Conservation (phyloP, 306 rosid genomes). For the Macrotyloma uniflorum region DNA sequence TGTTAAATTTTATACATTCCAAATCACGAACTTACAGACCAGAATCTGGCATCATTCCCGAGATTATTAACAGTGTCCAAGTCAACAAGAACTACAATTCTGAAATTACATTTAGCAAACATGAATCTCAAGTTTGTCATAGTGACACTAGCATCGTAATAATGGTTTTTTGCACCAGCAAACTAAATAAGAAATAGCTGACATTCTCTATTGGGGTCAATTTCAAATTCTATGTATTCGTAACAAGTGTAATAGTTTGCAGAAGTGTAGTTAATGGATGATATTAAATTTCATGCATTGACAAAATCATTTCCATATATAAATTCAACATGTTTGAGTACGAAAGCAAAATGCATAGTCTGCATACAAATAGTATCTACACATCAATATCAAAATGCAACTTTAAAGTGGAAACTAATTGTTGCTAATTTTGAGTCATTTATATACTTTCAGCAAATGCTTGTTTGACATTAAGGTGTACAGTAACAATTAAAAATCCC, state of each 20-base stretch:
- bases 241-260: background rate
- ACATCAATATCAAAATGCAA: slow-evolving; percentile 16
- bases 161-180: background rate
- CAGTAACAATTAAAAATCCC: slow-evolving; percentile 43
- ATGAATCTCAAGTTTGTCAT: background rate
- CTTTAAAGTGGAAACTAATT: slow-evolving; percentile 1
- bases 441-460: slow-evolving; percentile 16
- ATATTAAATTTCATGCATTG: background rate
- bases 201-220: background rate
- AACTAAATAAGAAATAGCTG: background rate
- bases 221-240: slow-evolving; percentile 6
- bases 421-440: background rate
- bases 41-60: background rate
- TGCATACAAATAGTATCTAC: slow-evolving; percentile 20
- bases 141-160: background rate
- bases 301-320: background rate
- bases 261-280: background rate
- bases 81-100: slow-evolving; percentile 1
- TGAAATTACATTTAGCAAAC: background rate
- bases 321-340: slow-evolving; percentile 1
- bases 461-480: slow-evolving; percentile 36
- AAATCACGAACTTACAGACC: slow-evolving; percentile 10
- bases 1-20: background rate
- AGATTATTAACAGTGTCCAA: slow-evolving; percentile 16
- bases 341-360: slow-evolving; percentile 30